Evolutionary conservation across 2,329 filamentous ascomycete species (phyloP), one percentile per base, ranked within the genome.

Genomic region (Davidsoniella virescens): DNA sequence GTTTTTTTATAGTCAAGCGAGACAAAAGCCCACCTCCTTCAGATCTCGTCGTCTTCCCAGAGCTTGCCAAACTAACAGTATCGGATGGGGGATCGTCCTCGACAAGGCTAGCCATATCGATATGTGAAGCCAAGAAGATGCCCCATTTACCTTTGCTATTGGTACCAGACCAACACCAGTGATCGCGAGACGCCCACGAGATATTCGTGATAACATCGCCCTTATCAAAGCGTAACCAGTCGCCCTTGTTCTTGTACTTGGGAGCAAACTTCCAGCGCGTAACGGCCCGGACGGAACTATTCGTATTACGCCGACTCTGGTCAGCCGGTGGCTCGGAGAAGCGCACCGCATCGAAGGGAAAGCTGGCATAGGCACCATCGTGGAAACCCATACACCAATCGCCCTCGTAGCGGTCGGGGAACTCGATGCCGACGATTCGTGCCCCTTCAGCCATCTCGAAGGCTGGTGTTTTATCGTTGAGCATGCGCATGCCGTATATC

Each of bases 191-290:
- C 2, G 64, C 56, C 66, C 72, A 75, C 48, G 64, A 65, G 20
- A 76, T 85, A 63, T 80, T 85, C 55, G 70, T 77, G 14, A 83
- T 80, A 2, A 71, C 67, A 55, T 84, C 80, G 17, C 76, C 76
- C 59, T 80, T 81, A 26, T 80, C 78, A 58, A 84, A 75, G 55
- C 65, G 69, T n/a, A 78, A 63, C 74, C 74, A 78, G 9, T 67
- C 60, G 25, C 65, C 65, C 18, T 59, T 59, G 10, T 59, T 55
- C 49, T 57, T 58, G 12, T 54, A 49, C 55, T 68, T 70, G 36
- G 67, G 65, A 45, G 65, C 63, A 62, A 73, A 77, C 59, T 68
- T 74, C 73, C 73, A 78, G 52, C 66, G 65, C 10, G 72, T 64
- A 39, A 68, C 65, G 8, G 70, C 74, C 44, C 66, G 66, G 39